Evolutionary conservation across 2,329 filamentous ascomycete species (phyloP).

Genomic region (Plenodomus lindquistii): DNA sequence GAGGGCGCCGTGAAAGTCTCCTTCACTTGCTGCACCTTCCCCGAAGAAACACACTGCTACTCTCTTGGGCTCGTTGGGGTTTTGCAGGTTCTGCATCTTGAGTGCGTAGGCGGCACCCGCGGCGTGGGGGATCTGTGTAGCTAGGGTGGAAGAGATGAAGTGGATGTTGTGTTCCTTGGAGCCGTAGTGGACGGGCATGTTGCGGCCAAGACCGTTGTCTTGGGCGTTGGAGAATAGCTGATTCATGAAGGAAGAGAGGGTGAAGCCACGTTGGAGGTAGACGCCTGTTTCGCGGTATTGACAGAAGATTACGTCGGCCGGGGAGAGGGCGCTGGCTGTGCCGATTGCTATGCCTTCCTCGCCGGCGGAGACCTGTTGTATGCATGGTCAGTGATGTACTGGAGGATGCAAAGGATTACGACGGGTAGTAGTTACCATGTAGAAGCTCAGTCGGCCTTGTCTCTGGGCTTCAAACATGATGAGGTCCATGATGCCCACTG

Average conservation of each 20-base stretch:
- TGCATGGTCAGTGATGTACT: neutral
- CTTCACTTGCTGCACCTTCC: slow-evolving; percentile 86
- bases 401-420: neutral
- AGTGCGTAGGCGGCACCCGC: slow-evolving; percentile 85
- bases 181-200: slow-evolving; percentile 98
- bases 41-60: slow-evolving; percentile 87
- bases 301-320: slow-evolving; percentile 87
- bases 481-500: slow-evolving; percentile 84
- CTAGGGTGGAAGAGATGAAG: slow-evolving; percentile 82
- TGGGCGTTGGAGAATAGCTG: slow-evolving; percentile 88
- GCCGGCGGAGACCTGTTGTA: slow-evolving; percentile 69
- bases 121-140: slow-evolving; percentile 88
- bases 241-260: slow-evolving; percentile 87
- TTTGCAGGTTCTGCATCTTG: slow-evolving; percentile 75
- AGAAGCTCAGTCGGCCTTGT: slow-evolving; percentile 92
- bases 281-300: slow-evolving; percentile 95
- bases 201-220: slow-evolving; percentile 79
- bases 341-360: slow-evolving; percentile 95
- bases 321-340: slow-evolving; percentile 79
- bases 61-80: slow-evolving; percentile 63
- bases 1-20: slow-evolving; percentile 87
- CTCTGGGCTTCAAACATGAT: slow-evolving; percentile 98
- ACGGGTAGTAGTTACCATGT: slow-evolving; percentile 70
- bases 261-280: slow-evolving; percentile 86
- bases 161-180: slow-evolving; percentile 83